phyloP scores from a whole-genome alignment of 2,329 filamentous ascomycete genomes.

The Alternaria ethzedia region DNA sequence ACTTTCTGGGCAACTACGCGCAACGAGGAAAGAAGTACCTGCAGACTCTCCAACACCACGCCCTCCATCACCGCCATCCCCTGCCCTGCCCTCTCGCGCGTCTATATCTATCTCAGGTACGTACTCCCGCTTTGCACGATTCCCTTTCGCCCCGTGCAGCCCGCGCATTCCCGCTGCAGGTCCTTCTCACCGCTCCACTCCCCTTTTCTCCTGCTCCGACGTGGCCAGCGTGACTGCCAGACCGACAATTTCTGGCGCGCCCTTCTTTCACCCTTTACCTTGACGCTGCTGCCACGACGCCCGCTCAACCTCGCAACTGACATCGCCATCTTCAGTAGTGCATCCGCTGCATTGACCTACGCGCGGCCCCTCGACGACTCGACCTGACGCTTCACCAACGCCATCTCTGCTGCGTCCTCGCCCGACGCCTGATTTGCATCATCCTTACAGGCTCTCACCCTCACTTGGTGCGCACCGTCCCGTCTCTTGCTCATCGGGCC shows the following conservation, averaged over 20 bases:
- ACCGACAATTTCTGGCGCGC: slow-evolving; percentile 31
- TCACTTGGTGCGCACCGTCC: slow-evolving; percentile 43
- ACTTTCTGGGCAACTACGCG: slow-evolving; percentile 40
- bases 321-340: slow-evolving; percentile 35
- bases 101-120: slow-evolving; percentile 40
- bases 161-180: slow-evolving; percentile 28
- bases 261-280: slow-evolving; percentile 19
- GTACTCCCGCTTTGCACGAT: slow-evolving; percentile 25
- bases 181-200: slow-evolving; percentile 40
- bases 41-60: slow-evolving; percentile 42
- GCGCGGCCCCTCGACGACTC: slow-evolving; percentile 44
- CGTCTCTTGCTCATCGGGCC: slow-evolving; percentile 30
- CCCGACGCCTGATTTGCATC: slow-evolving; percentile 20
- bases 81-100: slow-evolving; percentile 31
- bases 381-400: slow-evolving; percentile 24
- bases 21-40: slow-evolving; percentile 47
- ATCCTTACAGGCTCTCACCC: slow-evolving; percentile 15
- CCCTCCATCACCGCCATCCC: slow-evolving; percentile 36
- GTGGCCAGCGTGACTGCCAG: slow-evolving; percentile 40
- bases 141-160: slow-evolving; percentile 23
- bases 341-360: slow-evolving; percentile 49
- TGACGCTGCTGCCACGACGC: slow-evolving; percentile 17
- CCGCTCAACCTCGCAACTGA: slow-evolving; percentile 35
- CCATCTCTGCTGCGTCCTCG: slow-evolving; percentile 30
- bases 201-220: slow-evolving; percentile 41